Conservation (phyloP, 805 yeast genomes). For the Debaryomyces maramus region DNA sequence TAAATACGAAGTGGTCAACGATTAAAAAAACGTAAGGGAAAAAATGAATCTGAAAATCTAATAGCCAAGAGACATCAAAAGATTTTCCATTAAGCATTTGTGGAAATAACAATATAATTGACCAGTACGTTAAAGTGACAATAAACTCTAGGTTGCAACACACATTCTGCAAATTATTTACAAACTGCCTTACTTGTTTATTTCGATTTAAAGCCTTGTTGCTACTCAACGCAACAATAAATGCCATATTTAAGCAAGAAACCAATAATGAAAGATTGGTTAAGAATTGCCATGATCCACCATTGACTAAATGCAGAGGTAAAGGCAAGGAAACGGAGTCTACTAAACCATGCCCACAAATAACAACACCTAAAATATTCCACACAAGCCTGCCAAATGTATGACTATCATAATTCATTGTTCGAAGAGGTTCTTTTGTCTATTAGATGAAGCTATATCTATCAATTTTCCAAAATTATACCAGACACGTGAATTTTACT, state of each 20-base stretch:
- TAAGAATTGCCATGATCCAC: slow-evolving; percentile 25
- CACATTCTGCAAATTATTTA: slow-evolving; percentile 7
- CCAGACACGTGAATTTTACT: slow-evolving; percentile 1
- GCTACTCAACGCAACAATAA: background rate
- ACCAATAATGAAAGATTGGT: slow-evolving; percentile 20
- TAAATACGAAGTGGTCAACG: slow-evolving; percentile 1
- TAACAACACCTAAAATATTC: background rate
- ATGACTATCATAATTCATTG: too few species aligned
- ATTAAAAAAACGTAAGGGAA: slow-evolving; percentile 24
- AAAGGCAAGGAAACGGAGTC: slow-evolving; percentile 16
- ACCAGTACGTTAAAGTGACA: slow-evolving; percentile 25
- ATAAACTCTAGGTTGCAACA: slow-evolving; percentile 22
- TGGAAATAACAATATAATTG: slow-evolving; percentile 17
- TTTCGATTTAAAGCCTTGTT: background rate
- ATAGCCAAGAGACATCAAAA: slow-evolving; percentile 14
- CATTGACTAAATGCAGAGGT: slow-evolving; percentile 19
- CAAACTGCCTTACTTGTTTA: background rate
- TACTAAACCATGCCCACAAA: slow-evolving; percentile 12
- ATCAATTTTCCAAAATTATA: slow-evolving; percentile 2
- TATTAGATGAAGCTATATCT: background rate
- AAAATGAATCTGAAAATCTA: slow-evolving; percentile 27
- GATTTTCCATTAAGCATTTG: slow-evolving; percentile 14
- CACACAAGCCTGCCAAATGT: too few species aligned
- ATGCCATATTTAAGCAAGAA: background rate
- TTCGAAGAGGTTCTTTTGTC: too few species aligned